Percentiles rank a stretch among this genome's conserved stretches.
phyloP scores from a whole-genome alignment of 768 basidiomycete genomes.

The Trametes cinnabarina region DNA sequence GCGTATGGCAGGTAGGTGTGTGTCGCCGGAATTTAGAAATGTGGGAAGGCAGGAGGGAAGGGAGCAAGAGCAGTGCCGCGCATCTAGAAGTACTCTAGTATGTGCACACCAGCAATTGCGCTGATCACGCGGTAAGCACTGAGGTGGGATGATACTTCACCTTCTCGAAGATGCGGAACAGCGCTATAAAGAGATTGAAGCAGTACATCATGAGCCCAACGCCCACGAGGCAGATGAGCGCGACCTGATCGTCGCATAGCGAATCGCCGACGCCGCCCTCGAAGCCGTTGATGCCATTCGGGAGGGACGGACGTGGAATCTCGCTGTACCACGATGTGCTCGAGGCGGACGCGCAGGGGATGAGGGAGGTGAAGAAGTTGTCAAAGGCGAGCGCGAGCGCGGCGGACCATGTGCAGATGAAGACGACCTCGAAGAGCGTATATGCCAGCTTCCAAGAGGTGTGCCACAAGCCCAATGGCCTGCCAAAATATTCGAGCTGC shows the following conservation, averaged over 20 bases:
- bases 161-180: constrained; percentile 87
- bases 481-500: constrained; percentile 90
- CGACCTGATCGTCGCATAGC: constrained; percentile 74
- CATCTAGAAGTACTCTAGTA: not conserved
- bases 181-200: constrained; percentile 78
- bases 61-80: not conserved
- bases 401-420: constrained; percentile 93
- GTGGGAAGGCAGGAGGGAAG: not conserved
- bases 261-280: constrained; percentile 54
- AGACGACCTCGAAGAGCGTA: constrained; percentile 83
- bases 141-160: constrained; percentile 57
- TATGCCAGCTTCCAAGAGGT: constrained; percentile 85
- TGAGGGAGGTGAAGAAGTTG: constrained; percentile 85
- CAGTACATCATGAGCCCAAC: constrained; percentile 79
- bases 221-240: constrained; percentile 74
- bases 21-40: constrained; percentile 1
- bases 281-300: constrained; percentile 40
- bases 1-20: not conserved
- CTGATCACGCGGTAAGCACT: constrained; percentile 5
- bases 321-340: constrained; percentile 73
- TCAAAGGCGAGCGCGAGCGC: constrained; percentile 86
- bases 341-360: constrained; percentile 67
- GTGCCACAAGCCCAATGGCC: constrained; percentile 88
- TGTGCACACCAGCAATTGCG: not conserved
- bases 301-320: constrained; percentile 50